Conservation (phyloP, 345 rosid genomes). For the Chamaenerion angustifolium region DNA sequence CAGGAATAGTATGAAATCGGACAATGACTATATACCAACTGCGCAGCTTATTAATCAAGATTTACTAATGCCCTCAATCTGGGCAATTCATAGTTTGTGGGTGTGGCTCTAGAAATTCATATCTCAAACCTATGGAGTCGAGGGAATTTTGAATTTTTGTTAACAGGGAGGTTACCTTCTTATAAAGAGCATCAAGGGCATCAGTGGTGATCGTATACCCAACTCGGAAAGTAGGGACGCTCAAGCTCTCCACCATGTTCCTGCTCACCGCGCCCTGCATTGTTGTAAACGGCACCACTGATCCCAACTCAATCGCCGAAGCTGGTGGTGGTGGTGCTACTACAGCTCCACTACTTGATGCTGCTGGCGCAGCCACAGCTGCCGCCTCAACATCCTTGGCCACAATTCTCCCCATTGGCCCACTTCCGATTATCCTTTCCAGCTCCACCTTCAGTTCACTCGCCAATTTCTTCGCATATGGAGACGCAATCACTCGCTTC, state of each 20-base stretch:
- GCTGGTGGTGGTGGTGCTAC: constrained; percentile 8
- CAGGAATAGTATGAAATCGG: no score
- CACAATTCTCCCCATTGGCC: constrained; percentile 89
- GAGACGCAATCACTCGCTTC: constrained; percentile 75
- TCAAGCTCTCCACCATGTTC: constrained; percentile 78
- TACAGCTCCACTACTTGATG: constrained; percentile 6
- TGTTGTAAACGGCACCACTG: constrained; percentile 73
- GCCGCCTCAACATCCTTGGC: constrained; percentile 88
- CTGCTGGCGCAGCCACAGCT: constrained; percentile 16
- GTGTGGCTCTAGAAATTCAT: no score
- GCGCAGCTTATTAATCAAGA: no score
- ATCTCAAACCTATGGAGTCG: no score
- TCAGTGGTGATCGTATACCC: constrained; percentile 70
- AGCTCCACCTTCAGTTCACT: constrained; percentile 78
- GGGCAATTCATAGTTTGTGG: no score
- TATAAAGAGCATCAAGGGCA: constrained; percentile 82
- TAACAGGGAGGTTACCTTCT: constrained; percentile 36
- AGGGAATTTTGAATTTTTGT: neutral
- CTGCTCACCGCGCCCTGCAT: constrained; percentile 80
- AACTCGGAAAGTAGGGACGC: constrained; percentile 81
- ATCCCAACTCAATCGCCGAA: constrained; percentile 26
- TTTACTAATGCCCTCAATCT: no score
- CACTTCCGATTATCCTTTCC: constrained; percentile 51
- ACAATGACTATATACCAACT: no score
- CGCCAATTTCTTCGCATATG: constrained; percentile 76